Percentiles rank a stretch among this genome's conserved stretches.
Evolutionary conservation across 192 early-diverging fungal genomes (phyloP).

Genomic region (Lunasporangiospora selenospora): DNA sequence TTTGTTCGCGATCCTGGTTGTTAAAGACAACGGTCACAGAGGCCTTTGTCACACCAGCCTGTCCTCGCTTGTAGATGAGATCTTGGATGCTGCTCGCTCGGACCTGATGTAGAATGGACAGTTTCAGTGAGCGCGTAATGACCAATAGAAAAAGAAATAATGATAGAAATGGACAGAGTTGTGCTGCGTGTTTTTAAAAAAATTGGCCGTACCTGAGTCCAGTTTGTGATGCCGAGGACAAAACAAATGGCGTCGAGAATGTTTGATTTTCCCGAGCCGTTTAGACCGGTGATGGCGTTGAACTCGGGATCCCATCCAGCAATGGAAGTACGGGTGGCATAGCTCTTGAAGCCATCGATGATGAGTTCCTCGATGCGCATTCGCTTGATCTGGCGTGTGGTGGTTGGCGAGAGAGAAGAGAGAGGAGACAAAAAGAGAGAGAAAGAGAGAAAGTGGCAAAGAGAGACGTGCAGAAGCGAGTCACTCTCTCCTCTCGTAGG

Average conservation of each 20-base stretch:
- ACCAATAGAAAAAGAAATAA: not conserved
- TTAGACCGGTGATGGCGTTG: conserved; percentile 98
- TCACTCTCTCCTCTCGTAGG: too few species aligned
- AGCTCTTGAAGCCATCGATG: conserved; percentile 99
- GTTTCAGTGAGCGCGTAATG: too few species aligned
- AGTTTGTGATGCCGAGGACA: conserved; percentile 94
- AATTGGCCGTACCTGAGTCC: conserved; percentile 75
- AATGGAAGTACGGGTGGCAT: conserved; percentile 94
- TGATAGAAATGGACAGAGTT: not conserved
- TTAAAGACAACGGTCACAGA: conserved; percentile 97
- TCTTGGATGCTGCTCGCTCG: conserved; percentile 94
- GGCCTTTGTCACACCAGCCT: conserved; percentile 97
- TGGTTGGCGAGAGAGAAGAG: too few species aligned
- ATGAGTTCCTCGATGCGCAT: conserved; percentile 97
- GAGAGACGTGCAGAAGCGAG: too few species aligned
- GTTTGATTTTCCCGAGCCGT: conserved; percentile 98
- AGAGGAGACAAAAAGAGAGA: too few species aligned
- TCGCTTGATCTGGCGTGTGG: too few species aligned
- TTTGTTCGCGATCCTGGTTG: conserved; percentile 83
- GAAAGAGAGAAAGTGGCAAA: too few species aligned
- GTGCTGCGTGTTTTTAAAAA: too few species aligned
- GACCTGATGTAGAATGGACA: conserved; percentile 60
- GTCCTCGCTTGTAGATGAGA: conserved; percentile 98
- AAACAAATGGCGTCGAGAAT: conserved; percentile 99
- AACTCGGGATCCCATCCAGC: conserved; percentile 98